Evolutionary conservation across 345 rosid genomes (phyloP).

Genomic region (Firmiana major): DNA sequence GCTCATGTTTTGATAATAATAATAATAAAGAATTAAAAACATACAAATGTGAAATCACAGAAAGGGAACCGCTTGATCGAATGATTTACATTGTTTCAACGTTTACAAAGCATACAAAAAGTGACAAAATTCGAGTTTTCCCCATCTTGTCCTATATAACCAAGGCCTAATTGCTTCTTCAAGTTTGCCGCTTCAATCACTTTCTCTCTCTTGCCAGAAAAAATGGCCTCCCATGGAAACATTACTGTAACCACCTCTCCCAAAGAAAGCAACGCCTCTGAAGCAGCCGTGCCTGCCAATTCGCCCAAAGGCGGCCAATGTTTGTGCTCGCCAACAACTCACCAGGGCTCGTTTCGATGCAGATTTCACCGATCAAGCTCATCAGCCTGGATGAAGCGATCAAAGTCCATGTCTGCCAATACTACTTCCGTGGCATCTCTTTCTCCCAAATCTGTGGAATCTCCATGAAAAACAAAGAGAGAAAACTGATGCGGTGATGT

Average conservation of each 20-base stretch:
- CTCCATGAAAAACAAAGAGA: background rate
- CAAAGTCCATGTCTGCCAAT: constrained; percentile 51
- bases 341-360: constrained; percentile 69
- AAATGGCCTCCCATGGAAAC: constrained; percentile 3
- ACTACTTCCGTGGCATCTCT: constrained; percentile 15
- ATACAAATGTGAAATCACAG: background rate
- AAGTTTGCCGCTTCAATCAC: background rate
- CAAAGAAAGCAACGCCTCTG: constrained; percentile 19
- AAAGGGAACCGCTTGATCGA: background rate
- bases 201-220: too few relatives aligned
- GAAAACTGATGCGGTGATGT: background rate
- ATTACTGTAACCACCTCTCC: constrained; percentile 22
- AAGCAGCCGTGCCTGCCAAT: background rate
- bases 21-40: too few relatives aligned
- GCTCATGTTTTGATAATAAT: too few relatives aligned
- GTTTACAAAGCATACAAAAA: background rate
- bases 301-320: constrained; percentile 49
- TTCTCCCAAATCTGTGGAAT: constrained; percentile 31
- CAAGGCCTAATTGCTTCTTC: background rate
- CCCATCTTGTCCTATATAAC: background rate
- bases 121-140: background rate
- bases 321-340: constrained; percentile 68
- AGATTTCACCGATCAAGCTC: constrained; percentile 44
- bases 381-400: constrained; percentile 47
- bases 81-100: background rate